Percentiles rank a stretch among this genome's conserved stretches.
Conservation (phyloP, 108 stramenopile species). For the Skeletonema tropicum region DNA sequence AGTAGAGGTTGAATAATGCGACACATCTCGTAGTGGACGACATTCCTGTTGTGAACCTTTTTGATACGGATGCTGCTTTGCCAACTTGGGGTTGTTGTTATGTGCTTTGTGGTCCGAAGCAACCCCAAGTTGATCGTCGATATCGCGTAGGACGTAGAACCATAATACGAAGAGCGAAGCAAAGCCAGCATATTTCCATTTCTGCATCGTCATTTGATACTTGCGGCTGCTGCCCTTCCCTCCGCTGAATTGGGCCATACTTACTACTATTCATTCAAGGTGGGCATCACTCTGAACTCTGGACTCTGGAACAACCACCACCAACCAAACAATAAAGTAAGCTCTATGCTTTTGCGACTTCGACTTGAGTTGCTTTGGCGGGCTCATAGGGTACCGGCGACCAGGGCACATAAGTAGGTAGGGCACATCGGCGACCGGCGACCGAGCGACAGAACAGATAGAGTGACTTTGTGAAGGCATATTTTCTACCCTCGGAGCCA, state of each 20-base stretch:
- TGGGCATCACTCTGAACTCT: too few relatives aligned
- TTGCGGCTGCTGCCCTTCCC: neutral
- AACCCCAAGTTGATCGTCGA: neutral
- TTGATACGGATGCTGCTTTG: neutral
- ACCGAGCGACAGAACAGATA: too few relatives aligned
- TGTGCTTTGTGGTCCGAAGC: neutral
- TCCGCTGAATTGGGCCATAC: neutral
- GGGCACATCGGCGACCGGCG: too few relatives aligned
- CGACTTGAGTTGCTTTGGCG: too few relatives aligned
- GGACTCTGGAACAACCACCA: too few relatives aligned
- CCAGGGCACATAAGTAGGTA: too few relatives aligned
- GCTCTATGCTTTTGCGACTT: too few relatives aligned
- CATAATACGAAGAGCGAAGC: neutral
- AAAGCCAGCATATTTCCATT: neutral
- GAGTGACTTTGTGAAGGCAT: too few relatives aligned
- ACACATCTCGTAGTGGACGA: neutral
- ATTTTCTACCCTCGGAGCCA: too few relatives aligned
- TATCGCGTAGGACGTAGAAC: neutral
- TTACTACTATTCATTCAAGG: neutral
- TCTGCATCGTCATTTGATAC: neutral
- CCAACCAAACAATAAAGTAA: too few relatives aligned
- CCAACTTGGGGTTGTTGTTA: neutral
- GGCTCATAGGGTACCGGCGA: too few relatives aligned
- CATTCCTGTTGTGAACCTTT: neutral
- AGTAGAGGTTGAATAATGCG: neutral